These are phyloP conservation scores for Debaryomycetaceae sp. DNA, from an alignment of 1,139 yeast species.

Conservation along the genomic window DNA sequence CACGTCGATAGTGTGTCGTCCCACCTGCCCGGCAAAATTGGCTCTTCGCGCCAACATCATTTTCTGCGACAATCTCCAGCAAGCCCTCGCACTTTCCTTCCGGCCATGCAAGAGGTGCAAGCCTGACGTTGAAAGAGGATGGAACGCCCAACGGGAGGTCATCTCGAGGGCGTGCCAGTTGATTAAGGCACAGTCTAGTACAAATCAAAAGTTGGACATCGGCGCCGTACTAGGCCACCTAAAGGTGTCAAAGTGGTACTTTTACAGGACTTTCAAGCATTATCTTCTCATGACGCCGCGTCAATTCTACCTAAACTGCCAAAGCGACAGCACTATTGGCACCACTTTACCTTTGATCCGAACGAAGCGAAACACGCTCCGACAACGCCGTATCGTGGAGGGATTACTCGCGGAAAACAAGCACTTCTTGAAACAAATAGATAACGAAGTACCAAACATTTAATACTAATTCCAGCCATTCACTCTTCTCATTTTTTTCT, in stretches of 20 bases:
- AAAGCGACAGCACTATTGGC: not conserved
- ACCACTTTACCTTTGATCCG: constrained; percentile 4
- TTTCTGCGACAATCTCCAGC: constrained; percentile 6
- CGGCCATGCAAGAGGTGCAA: constrained; percentile 11
- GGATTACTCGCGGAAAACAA: constrained; percentile 3
- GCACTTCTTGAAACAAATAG: constrained; percentile 1
- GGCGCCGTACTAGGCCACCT: constrained; percentile 10
- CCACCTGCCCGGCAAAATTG: constrained; percentile 11
- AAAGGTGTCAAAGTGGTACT: constrained; percentile 22
- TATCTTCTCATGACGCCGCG: constrained; percentile 19
- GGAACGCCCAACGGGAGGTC: constrained; percentile 12
- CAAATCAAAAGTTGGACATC: constrained; percentile 8
- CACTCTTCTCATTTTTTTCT: constrained; percentile 16
- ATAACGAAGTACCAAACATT: not conserved
- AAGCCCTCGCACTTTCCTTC: constrained; percentile 7
- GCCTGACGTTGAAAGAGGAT: constrained; percentile 9
- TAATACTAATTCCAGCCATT: constrained; percentile 1
- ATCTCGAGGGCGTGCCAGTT: constrained; percentile 10
- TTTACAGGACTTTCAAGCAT: constrained; percentile 19
- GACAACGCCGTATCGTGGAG: constrained; percentile 2
- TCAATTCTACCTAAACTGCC: constrained; percentile 13
- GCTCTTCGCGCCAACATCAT: constrained; percentile 8
- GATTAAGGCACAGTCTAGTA: constrained; percentile 9
- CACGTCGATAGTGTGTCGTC: constrained; percentile 11
- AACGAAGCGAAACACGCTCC: constrained; percentile 4